Base-by-base conservation (phyloP, 306 rosid species). In the Abrus precatorius region DNA sequence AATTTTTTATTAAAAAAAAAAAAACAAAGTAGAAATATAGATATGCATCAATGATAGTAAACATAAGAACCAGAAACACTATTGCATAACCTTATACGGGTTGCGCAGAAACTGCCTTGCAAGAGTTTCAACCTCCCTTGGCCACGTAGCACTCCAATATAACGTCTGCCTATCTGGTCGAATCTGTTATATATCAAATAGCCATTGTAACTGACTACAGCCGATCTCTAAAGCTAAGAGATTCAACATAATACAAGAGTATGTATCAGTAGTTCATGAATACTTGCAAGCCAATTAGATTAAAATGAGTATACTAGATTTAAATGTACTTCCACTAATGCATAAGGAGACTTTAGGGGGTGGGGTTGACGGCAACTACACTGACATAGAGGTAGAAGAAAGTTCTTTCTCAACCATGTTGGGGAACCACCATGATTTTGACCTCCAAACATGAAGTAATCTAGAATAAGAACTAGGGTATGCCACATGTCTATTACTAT, bases 91-190 rank as follows among this genome's bases (percentile, higher is more conserved):
- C 98, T 95, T 95, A 82, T 91, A 93, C 13, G 99, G 85, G 74
- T 86, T 90, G 53, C 85, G 89, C 82, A 95, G 85, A 80, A 95
- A 95, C 88, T 91, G 97, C 86, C 98, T 91, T 54, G 99, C 99
- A 38, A 93, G 86, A 75, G 87, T 71, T 87, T 95, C 99, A 86
- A 95, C 99, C 86, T 95, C 98, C 89, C 88, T 93, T 82, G 99
- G 99, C 99, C 99, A 95, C 10, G 99, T 95, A 79, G 99, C 99
- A 85, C 99, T 95, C 99, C 99, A 95, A 60, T 91, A 93, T 79
- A 95, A 86, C 45, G 99, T 95, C 91, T 95, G 99, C 77, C 99
- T 88, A 87, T 95, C 99, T 54, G 99, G 99, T 72, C 98, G 94
- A 77, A 94, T 90, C 99, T 95, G 89, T 67, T 50, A 86, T 82